Base-by-base conservation (phyloP, 2,329 filamentous ascomycete species). In the Orbilia brochopaga region DNA sequence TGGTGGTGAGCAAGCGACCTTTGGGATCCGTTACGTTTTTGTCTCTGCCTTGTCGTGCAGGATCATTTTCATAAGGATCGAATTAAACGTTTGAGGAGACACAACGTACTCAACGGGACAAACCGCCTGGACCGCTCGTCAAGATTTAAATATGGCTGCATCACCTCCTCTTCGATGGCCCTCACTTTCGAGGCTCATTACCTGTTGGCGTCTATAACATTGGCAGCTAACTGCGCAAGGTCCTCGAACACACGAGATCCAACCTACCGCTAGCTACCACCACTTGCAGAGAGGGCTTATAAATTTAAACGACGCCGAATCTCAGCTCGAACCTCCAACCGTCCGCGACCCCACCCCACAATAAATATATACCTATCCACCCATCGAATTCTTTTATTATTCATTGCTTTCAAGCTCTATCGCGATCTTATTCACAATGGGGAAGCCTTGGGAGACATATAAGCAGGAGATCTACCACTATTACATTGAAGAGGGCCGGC, bases 381-480 rank as follows among this genome's bases (percentile, higher is more conserved):
- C 21, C 40, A 24, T 56, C 17, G 19, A 48, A 48, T n/a, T 15
- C 21, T 27, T 35, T 53, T 19, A 30, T 30, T 53, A 53, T 53
- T 53, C 30, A 35, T 32, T 53, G 23, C 50, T 11, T 53, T 53
- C 30, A n/a, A 30, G 24, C 2, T 53, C 11, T 53, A 61, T 50
- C 54, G 59, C 48, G 42, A 52, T 37, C 19, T 57, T 53, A 27
- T 60, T 44, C 60, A 72, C 60, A 65, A 72, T 72, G 67, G 67
- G 67, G n/a, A 72, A 72, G 42, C 67, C 67, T 17, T 72, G 67
- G 67, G 67, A 72, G 42, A 65, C 60, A 61, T 72, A 72, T 65
- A 72, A 65, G 61, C 55, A 72, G 37, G 67, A 72, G 32, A 72
- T 72, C 60, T 72, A 65, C 60, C 60, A n/a, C 44, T 72, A 72